Conservation (phyloP, 306 rosid genomes). For the Vigna hirtella region DNA sequence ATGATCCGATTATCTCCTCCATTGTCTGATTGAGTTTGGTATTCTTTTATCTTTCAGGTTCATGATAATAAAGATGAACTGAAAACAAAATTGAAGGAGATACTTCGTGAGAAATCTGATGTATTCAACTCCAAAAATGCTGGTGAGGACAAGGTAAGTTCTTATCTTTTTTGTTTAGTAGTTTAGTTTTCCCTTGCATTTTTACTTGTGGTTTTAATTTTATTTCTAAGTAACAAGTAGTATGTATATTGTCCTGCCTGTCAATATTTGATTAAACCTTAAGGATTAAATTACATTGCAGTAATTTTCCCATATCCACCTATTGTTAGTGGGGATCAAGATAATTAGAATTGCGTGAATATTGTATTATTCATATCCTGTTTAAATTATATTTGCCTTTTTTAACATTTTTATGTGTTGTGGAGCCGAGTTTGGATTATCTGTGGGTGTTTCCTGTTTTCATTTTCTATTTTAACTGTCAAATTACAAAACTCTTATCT, state of each 20-base stretch:
- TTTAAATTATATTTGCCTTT: too few species aligned
- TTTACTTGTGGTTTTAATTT: conserved; percentile 17
- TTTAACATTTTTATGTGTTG: too few species aligned
- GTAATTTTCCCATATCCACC: neutral
- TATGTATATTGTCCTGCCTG: conserved; percentile 3
- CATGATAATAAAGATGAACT: conserved; percentile 81
- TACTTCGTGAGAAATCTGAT: conserved; percentile 88
- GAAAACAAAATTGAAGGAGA: conserved; percentile 78
- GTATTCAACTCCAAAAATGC: conserved; percentile 70
- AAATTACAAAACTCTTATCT: too few species aligned
- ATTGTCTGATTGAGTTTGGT: conserved; percentile 14
- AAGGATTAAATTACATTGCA: neutral
- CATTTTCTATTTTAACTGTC: too few species aligned
- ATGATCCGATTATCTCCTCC: conserved; percentile 8
- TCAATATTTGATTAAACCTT: conserved; percentile 2
- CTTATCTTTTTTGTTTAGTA: conserved; percentile 4
- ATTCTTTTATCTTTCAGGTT: conserved; percentile 51
- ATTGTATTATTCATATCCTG: neutral
- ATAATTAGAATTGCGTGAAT: neutral
- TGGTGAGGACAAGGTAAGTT: conserved; percentile 78
- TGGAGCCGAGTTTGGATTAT: too few species aligned
- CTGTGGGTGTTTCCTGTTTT: too few species aligned
- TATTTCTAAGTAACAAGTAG: neutral
- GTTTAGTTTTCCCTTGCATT: conserved; percentile 30
- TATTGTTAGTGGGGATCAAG: neutral